A percentile compares a stretch with the other conserved stretches of the same genome.
phyloP scores from a whole-genome alignment of 2,329 filamentous ascomycete genomes.

The Paradendryphiella salina region DNA sequence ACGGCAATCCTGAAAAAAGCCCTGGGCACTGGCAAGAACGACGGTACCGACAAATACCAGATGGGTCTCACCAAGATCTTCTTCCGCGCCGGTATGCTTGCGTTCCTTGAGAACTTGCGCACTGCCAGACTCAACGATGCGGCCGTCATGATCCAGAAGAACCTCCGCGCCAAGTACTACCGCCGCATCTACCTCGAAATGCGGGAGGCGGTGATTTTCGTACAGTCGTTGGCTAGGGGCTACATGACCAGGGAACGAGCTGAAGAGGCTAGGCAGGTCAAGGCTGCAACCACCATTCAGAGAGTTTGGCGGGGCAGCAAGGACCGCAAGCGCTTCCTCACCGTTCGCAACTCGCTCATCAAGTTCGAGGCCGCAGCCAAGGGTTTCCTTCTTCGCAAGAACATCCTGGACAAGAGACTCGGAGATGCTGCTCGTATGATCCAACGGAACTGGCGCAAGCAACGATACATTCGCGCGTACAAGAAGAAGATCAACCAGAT shows the following conservation, averaged over 20 bases:
- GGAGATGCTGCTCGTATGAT: conserved; percentile 90
- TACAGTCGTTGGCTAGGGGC: conserved; percentile 78
- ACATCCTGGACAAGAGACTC: conserved; percentile 90
- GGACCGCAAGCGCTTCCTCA: conserved; percentile 77
- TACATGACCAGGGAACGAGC: conserved; percentile 76
- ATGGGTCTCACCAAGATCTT: conserved; percentile 98
- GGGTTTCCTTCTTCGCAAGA: conserved; percentile 85
- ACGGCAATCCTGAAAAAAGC: conserved; percentile 89
- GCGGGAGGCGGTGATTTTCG: conserved; percentile 74
- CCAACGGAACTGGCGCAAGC: conserved; percentile 85
- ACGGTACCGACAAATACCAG: conserved; percentile 89
- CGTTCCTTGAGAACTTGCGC: conserved; percentile 91
- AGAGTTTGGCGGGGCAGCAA: conserved; percentile 92
- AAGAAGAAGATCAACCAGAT: conserved; percentile 88
- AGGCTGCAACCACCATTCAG: conserved; percentile 92
- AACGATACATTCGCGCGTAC: conserved; percentile 78
- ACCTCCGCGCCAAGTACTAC: conserved; percentile 92
- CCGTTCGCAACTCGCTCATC: conserved; percentile 80
- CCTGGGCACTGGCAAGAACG: conserved; percentile 65
- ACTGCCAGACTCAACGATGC: conserved; percentile 89
- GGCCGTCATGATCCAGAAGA: conserved; percentile 98
- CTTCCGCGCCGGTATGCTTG: conserved; percentile 98
- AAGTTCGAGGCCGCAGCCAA: conserved; percentile 88
- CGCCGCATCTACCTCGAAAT: conserved; percentile 87
- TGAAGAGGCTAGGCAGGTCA: conserved; percentile 78